A percentile compares a stretch with the other conserved stretches of the same genome.
These are phyloP conservation scores for Calonectria crousiana DNA, from an alignment of 2,329 filamentous ascomycete species.

Conservation along the genomic window DNA sequence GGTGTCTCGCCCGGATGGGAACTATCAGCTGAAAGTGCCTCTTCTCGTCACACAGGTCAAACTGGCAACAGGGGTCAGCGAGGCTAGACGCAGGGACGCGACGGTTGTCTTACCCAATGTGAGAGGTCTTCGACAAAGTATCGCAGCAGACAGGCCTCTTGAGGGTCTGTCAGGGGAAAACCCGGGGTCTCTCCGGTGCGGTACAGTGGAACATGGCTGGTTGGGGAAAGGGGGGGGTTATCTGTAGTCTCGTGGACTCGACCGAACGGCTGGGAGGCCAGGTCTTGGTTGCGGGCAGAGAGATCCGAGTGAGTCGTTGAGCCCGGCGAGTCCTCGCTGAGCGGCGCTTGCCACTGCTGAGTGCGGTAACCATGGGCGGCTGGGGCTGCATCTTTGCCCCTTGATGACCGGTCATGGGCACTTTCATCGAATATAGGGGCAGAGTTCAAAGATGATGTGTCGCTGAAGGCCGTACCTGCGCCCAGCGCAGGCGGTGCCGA, in stretches of 20 bases:
- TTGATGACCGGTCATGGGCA: background rate
- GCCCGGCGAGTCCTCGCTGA: slow-evolving; percentile 14
- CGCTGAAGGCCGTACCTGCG: background rate
- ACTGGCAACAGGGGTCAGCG: slow-evolving; percentile 41
- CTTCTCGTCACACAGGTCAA: slow-evolving; percentile 55
- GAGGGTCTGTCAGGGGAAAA: slow-evolving; percentile 50
- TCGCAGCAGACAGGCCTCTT: slow-evolving; percentile 53
- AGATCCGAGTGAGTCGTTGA: slow-evolving; percentile 20
- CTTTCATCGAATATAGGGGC: background rate
- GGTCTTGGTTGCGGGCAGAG: slow-evolving; percentile 12
- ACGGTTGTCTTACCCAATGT: slow-evolving; percentile 49
- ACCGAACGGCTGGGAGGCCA: slow-evolving; percentile 9
- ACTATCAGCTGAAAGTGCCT: slow-evolving; percentile 56
- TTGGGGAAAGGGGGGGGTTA: slow-evolving; percentile 22
- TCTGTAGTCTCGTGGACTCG: background rate
- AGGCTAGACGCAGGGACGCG: background rate
- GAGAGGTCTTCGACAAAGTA: slow-evolving; percentile 56
- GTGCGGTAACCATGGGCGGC: slow-evolving; percentile 18
- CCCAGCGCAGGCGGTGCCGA: background rate
- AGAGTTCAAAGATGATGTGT: slow-evolving; percentile 7
- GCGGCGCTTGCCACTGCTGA: slow-evolving; percentile 10
- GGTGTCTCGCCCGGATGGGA: slow-evolving; percentile 48
- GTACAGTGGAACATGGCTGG: slow-evolving; percentile 14
- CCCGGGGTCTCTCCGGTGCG: slow-evolving; percentile 12
- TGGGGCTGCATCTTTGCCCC: slow-evolving; percentile 5